Percentiles rank a stretch among this genome's conserved stretches.
phyloP scores from a whole-genome alignment of 441 rosid genomes.

The Erodium moschatum region DNA sequence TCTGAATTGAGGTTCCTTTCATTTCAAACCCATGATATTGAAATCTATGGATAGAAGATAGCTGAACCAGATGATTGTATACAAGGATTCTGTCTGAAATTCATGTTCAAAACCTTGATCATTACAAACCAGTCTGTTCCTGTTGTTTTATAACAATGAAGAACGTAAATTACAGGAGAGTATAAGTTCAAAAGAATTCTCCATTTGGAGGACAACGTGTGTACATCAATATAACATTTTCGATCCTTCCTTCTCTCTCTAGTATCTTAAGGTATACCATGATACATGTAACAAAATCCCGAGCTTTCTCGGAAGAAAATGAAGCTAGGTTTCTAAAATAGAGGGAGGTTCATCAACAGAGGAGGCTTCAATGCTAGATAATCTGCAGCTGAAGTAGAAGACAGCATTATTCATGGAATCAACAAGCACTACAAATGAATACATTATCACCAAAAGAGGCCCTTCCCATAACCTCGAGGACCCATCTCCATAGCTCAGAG shows the following conservation, averaged over 20 bases:
- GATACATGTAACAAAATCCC: neutral
- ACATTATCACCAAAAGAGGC: slow-evolving; percentile 73
- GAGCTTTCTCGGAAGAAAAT: slow-evolving; percentile 20
- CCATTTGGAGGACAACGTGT: neutral
- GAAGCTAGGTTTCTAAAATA: slow-evolving; percentile 34
- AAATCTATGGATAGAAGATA: too few species aligned
- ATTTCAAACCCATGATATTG: neutral
- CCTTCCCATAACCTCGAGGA: slow-evolving; percentile 93
- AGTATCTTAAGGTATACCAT: too few species aligned
- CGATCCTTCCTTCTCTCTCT: too few species aligned
- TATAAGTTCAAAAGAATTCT: neutral
- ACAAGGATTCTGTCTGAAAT: too few species aligned
- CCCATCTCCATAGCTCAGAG: slow-evolving; percentile 81
- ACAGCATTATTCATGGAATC: slow-evolving; percentile 83
- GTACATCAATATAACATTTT: too few species aligned
- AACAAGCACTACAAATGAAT: slow-evolving; percentile 68
- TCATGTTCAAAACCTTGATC: too few species aligned
- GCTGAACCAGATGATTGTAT: too few species aligned
- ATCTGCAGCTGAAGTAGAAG: slow-evolving; percentile 80
- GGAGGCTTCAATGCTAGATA: slow-evolving; percentile 43
- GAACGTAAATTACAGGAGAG: neutral
- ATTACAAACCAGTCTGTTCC: too few species aligned
- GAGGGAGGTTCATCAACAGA: slow-evolving; percentile 39
- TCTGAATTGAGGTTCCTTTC: neutral
- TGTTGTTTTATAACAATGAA: neutral